phyloP scores from a whole-genome alignment of 163 green algal species.

The Coccomyxa subellipsoidea region DNA sequence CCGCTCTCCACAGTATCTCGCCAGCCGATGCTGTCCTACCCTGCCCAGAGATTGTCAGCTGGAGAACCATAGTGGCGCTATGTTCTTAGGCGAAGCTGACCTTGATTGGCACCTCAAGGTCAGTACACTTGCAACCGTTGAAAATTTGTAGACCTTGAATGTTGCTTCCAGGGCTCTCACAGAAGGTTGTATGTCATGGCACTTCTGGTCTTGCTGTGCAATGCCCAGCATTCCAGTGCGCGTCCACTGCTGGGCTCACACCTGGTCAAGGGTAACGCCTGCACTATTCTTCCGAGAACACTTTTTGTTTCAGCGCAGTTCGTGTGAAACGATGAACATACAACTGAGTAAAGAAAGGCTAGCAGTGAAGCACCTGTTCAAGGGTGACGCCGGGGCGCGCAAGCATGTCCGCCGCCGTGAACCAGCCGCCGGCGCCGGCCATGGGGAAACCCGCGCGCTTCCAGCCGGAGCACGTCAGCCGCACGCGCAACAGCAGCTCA shows the following conservation, averaged over 20 bases:
- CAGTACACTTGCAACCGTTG: neutral
- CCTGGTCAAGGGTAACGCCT: neutral
- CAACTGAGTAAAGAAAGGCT: too few relatives aligned
- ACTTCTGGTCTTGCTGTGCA: neutral
- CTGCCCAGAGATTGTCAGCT: too few relatives aligned
- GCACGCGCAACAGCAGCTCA: slow-evolving; percentile 19
- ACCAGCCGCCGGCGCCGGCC: slow-evolving; percentile 25
- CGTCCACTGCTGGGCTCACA: neutral
- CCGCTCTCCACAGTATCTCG: too few relatives aligned
- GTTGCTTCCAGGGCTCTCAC: neutral
- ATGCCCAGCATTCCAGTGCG: too few relatives aligned
- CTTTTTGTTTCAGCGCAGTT: neutral
- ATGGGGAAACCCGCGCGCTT: slow-evolving; percentile 25
- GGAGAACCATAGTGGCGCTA: too few relatives aligned
- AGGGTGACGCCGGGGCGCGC: slow-evolving; percentile 22
- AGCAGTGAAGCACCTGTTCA: neutral
- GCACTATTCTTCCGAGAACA: neutral
- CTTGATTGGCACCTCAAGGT: too few relatives aligned
- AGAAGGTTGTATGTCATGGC: neutral
- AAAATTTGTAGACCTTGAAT: neutral
- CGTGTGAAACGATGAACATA: too few relatives aligned
- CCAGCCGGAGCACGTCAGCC: slow-evolving; percentile 34
- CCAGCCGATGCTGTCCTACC: too few relatives aligned
- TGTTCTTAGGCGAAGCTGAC: too few relatives aligned
- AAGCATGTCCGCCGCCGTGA: slow-evolving; percentile 41